Evolutionary conservation across 306 rosid species (phyloP), one percentile per base, ranked within the genome.

Genomic region (Sicyos edulis): DNA sequence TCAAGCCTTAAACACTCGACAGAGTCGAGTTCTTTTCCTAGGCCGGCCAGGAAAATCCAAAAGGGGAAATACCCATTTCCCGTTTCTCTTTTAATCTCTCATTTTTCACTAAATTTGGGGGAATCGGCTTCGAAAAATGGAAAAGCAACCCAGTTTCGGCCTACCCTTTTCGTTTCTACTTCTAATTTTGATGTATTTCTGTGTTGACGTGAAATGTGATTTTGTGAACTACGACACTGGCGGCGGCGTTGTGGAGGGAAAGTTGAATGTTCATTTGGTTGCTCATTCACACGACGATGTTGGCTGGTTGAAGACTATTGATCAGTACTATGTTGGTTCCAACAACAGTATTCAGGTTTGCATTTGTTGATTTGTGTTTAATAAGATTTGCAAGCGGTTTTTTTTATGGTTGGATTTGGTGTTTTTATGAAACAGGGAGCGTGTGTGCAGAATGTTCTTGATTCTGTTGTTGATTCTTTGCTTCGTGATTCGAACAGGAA

Each of bases 271-370:
- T 74, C 98, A 92, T 61, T 78, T 90, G 75, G 98, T 92, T 17
- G 19, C 98, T 21, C 98, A 92, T 66, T 77, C 86, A 0, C 96
- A 92, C 29, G 98, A 92, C 15, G 98, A 92, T 54, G 98, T 92
- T 5, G 98, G 98, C 11, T 92, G 98, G 98, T 70, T 92, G 53
- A 90, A 92, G 75, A 92, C 96, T 0, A 4, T 90, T 67, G 96
- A 92, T 77, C 98, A 92, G 79, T 92, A 90, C 81, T 92, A 82
- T 71, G 89, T 92, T 78, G 98, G 98, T 24, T 82, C 96, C 49
- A 90, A 90, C 19, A 92, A 88, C 54, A 76, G 70, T 37, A 87
- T 92, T 76, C 96, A 90, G 98, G 96, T 90, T 29, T 5, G 6
- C 21, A 12, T 45, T 29, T 1, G 1, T 12, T 5, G 5, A 8